Percentiles rank a stretch among this genome's conserved stretches.
Conservation (phyloP, 78 protist genomes). For the Anaeramoeba flamelloides region DNA sequence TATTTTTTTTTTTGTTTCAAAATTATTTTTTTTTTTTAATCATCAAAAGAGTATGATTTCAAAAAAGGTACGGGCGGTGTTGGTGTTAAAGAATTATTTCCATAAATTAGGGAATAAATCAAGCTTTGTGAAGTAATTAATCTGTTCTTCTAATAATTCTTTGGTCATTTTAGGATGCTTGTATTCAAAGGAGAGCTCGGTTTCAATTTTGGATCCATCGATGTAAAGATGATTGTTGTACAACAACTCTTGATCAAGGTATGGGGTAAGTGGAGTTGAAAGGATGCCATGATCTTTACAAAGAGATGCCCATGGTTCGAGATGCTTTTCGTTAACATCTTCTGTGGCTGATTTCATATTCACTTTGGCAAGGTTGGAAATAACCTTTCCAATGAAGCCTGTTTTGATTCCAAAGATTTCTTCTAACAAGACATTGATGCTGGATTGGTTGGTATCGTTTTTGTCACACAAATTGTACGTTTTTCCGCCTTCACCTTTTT, state of each 20-base stretch:
- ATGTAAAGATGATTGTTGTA: constrained; percentile 50
- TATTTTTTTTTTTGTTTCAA: too few relatives aligned
- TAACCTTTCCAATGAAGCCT: constrained; percentile 39
- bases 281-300: constrained; percentile 34
- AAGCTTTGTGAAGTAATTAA: too few relatives aligned
- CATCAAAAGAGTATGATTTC: too few relatives aligned
- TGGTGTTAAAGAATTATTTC: too few relatives aligned
- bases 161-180: constrained; percentile 37
- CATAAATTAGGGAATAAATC: too few relatives aligned
- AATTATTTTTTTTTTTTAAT: too few relatives aligned
- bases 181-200: constrained; percentile 58
- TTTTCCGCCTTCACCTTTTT: constrained; percentile 14
- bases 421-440: constrained; percentile 40
- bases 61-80: too few relatives aligned
- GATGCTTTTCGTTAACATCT: constrained; percentile 68
- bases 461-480: constrained; percentile 75
- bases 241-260: constrained; percentile 68
- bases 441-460: constrained; percentile 47
- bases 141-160: too few relatives aligned
- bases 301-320: constrained; percentile 75
- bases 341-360: constrained; percentile 37
- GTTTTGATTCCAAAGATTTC: constrained; percentile 65
- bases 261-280: constrained; percentile 74
- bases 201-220: constrained; percentile 60
- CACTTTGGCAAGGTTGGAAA: constrained; percentile 49